Base-by-base conservation (phyloP, 2,329 filamentous ascomycete genomes). In the Ophiostoma sp. region DNA sequence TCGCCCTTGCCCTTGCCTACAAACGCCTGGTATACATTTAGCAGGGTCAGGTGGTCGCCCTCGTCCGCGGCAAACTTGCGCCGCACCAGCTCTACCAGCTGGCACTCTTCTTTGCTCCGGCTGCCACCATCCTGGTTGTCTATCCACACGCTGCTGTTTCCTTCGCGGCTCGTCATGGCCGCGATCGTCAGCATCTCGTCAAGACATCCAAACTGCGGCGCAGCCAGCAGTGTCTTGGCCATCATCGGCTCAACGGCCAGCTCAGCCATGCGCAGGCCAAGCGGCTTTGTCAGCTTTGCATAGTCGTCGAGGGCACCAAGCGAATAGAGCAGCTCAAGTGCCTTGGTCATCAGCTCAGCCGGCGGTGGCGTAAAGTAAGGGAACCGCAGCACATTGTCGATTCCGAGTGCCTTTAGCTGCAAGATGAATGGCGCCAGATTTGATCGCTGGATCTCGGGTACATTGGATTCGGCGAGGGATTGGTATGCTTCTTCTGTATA, bases 211-310 rank as follows among this genome's bases (percentile, higher is more conserved):
- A 97, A 96, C 0, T 85, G 83, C 4, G 87, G 81, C 0, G 94
- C 91, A 23, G 89, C 87, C 10, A 98, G 86, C 4, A 97, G 83
- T 0, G 91, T 92, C 80, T 94, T 96, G 7, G 90, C 92, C 86
- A 97, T 95, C 93, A 97, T 97, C 0, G 95, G 95, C 75, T 97
- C 93, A 8, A 98, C 87, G 0, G 94, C 91, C 62, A 99, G 83
- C 78, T 98, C 94, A 0, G 95, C 94, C 93, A 98, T 97, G 62
- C 92, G 87, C 72, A 87, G 84, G 0, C 95, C 95, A n/a, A 97
- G 82, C 0, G 95, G 94, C 74, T 87, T 89, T 1, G 94, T 97
- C 36, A 99, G 86, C 77, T 94, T 96, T 17, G 93, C 93, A 76
- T 97, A 94, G 68, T 91, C 88, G 76, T 98, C 94, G 15, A 99